Conservation (phyloP, 1,284 basidiomycete species). For the Puccinia coronata region DNA sequence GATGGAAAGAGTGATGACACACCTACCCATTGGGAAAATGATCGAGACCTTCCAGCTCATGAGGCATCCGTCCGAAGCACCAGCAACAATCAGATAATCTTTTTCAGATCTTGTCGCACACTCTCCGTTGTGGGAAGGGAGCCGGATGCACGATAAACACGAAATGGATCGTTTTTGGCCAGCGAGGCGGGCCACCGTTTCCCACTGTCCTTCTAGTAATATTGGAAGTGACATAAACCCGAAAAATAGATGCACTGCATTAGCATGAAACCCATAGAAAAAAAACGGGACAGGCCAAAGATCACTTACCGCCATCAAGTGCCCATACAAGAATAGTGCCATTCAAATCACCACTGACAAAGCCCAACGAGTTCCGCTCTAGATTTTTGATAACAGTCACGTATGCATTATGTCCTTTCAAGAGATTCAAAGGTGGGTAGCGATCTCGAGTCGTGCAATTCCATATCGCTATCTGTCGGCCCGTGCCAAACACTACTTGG, state of each 20-base stretch:
- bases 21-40: constrained; percentile 18
- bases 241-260: background rate
- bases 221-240: background rate
- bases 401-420: constrained; percentile 22
- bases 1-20: background rate
- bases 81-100: constrained; percentile 30
- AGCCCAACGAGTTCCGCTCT: background rate
- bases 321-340: constrained; percentile 33
- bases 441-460: background rate
- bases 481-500: constrained; percentile 35
- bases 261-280: background rate
- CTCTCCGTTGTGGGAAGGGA: background rate
- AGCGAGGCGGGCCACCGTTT: background rate
- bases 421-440: constrained; percentile 20
- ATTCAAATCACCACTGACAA: constrained; percentile 38
- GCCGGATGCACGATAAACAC: constrained; percentile 23
- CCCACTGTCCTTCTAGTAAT: constrained; percentile 28
- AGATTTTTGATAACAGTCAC: constrained; percentile 36
- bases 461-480: constrained; percentile 43
- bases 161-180: constrained; percentile 42
- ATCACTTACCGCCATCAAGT: background rate
- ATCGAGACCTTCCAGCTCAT: constrained; percentile 31
- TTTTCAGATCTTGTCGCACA: background rate
- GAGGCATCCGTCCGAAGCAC: constrained; percentile 42
- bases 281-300: background rate